Conservation (phyloP, 2,329 filamentous ascomycete genomes). For the Beauveria caledonica region DNA sequence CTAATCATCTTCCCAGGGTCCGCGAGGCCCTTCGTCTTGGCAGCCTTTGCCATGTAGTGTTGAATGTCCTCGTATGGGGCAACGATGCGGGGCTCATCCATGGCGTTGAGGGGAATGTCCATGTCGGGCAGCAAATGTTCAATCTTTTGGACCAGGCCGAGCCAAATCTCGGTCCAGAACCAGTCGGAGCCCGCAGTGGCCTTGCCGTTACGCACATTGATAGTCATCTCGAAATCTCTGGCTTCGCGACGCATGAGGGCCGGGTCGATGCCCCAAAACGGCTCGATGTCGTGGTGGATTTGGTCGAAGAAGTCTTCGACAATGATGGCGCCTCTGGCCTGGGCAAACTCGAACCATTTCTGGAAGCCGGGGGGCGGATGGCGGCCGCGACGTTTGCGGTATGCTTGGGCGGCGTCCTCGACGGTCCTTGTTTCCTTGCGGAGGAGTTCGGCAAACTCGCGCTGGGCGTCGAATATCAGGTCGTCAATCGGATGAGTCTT, state of each 20-base stretch:
- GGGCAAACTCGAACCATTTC: slow-evolving; percentile 50
- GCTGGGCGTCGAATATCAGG: slow-evolving; percentile 39
- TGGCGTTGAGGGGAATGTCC: slow-evolving; percentile 57
- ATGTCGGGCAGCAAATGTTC: slow-evolving; percentile 54
- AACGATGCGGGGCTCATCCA: slow-evolving; percentile 59
- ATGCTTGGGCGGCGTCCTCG: slow-evolving; percentile 46
- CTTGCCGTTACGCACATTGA: slow-evolving; percentile 45
- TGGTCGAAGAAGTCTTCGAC: slow-evolving; percentile 59
- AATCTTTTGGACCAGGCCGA: slow-evolving; percentile 44
- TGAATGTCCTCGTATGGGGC: slow-evolving; percentile 56
- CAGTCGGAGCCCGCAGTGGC: slow-evolving; percentile 44
- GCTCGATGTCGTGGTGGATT: slow-evolving; percentile 52
- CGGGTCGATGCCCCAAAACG: slow-evolving; percentile 47
- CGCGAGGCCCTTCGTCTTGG: slow-evolving; percentile 36
- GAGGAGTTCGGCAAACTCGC: slow-evolving; percentile 30
- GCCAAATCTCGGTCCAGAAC: slow-evolving; percentile 52
- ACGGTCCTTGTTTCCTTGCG: slow-evolving; percentile 41
- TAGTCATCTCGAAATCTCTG: slow-evolving; percentile 51
- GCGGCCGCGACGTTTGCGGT: slow-evolving; percentile 48
- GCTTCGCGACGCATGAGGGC: slow-evolving; percentile 43
- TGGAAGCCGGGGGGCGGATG: slow-evolving; percentile 57
- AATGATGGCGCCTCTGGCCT: slow-evolving; percentile 42
- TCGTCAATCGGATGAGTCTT: slow-evolving; percentile 42
- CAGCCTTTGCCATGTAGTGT: slow-evolving; percentile 43
- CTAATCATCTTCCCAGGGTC: slow-evolving; percentile 35